Percentiles rank a stretch among this genome's conserved stretches.
phyloP scores from a whole-genome alignment of 441 rosid species.

The Euphorbia schlechtendalii region DNA sequence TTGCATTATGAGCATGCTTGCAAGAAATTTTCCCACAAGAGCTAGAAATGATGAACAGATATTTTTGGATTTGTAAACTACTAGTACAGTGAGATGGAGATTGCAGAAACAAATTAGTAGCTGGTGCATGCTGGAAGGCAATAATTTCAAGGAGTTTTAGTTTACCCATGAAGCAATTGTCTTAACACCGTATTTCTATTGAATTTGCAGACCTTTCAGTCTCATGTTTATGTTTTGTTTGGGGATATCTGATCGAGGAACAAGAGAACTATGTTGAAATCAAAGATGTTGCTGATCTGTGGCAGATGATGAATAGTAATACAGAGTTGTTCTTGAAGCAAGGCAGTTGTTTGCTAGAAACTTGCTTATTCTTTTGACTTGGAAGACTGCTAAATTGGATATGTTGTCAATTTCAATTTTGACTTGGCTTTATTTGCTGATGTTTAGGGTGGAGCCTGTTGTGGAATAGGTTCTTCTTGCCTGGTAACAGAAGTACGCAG shows the following conservation, averaged over 20 bases:
- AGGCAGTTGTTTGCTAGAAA: constrained; percentile 10
- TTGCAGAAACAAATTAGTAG: not conserved
- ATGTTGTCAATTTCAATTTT: not conserved
- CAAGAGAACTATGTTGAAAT: constrained; percentile 4
- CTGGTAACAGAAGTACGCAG: not conserved
- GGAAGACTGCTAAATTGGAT: constrained; percentile 6
- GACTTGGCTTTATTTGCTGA: constrained; percentile 6
- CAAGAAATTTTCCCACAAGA: not conserved
- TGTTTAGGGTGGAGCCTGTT: not conserved
- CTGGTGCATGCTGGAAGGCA: not conserved
- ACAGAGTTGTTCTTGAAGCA: constrained; percentile 12
- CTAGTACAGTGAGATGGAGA: not conserved
- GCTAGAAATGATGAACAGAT: not conserved
- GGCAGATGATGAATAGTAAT: constrained; percentile 8
- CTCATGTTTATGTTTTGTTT: not conserved
- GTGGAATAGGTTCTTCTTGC: constrained; percentile 16
- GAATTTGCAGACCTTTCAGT: not conserved
- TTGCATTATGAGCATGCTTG: not conserved
- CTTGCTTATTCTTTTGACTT: constrained; percentile 8
- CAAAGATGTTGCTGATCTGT: not conserved
- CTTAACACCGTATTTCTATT: not conserved
- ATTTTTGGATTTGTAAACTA: not conserved
- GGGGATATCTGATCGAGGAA: constrained; percentile 10
- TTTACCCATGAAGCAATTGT: no score
- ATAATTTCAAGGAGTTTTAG: not conserved